Base-by-base conservation (phyloP, 2,329 filamentous ascomycete genomes). In the Fusarium sp. region DNA sequence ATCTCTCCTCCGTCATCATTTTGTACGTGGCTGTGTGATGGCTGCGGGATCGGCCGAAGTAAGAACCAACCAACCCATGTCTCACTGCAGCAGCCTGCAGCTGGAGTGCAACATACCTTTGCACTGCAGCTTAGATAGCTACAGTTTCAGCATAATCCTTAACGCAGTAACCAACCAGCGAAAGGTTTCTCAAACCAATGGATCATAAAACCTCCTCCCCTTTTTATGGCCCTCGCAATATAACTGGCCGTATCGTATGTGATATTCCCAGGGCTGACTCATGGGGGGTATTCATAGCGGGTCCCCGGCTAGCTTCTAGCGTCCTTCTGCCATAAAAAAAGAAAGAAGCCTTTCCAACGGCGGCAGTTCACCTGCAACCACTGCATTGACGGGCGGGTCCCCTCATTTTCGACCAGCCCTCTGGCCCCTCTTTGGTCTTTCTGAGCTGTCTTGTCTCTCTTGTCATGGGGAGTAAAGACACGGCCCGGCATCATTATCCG, bases 321-420 rank as follows among this genome's bases (percentile, higher is more conserved):
- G 62, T 18, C 42, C 52, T 63, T 63, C 53, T 47, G 61, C 23
- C 60, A 57, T 64, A 50, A 49, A 63, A 63, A 55, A 62, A 54
- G 57, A 62, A 37, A 10, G 15, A 31, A 26, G 62, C 62, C 53
- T 38, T 65, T 65, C 62, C 62, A 65, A 65, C 62, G 62, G 60
- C 46, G 62, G 62, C 62, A 65, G 62, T 65, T 65, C 53, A 35
- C 9, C 52, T 65, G 41, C 62, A 65, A 26, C 39, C 29, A 21
- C 39, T 64, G 61, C 62, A 65, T 65, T 59, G 60, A 65, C 33
- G 20, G 28, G 62, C 41, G 62, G 62, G 53, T 20, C 59, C 53
- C 29, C 12, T 39, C 53, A 49, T 52, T 65, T 65, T 66, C 38
- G 59, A 50, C 23, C 41, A 39, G 37, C 57, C 18, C 31, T 16